Percentiles rank a stretch among this genome's conserved stretches.
These are phyloP conservation scores for Cydonia oblonga DNA, from an alignment of 331 rosid species.

Conservation along the genomic window DNA sequence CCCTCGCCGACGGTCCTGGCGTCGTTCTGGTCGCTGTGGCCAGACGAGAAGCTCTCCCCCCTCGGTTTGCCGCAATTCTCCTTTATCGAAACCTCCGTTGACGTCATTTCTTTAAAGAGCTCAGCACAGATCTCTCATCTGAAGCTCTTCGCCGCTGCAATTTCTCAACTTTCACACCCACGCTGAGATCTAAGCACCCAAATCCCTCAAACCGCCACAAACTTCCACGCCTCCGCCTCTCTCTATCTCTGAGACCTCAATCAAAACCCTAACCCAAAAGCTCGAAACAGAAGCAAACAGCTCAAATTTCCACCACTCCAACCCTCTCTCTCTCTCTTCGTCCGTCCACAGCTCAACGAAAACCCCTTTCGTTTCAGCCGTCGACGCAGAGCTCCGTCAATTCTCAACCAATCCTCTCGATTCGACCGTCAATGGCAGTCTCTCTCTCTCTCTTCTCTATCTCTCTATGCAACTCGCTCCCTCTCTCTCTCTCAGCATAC, in stretches of 20 bases:
- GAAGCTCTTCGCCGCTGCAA: neutral
- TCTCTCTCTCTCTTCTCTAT: neutral
- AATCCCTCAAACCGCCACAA: neutral
- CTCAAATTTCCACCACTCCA: neutral
- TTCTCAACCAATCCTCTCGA: neutral
- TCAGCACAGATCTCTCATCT: slow-evolving; percentile 62
- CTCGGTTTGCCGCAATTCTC: slow-evolving; percentile 43
- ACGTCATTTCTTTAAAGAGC: slow-evolving; percentile 34
- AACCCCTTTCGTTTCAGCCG: neutral
- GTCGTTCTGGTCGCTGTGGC: slow-evolving; percentile 23
- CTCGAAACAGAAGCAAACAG: neutral
- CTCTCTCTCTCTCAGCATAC: neutral
- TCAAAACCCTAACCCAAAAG: neutral
- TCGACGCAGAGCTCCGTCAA: neutral
- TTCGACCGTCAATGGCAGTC: slow-evolving; percentile 1
- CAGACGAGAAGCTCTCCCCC: slow-evolving; percentile 27
- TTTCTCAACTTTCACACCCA: neutral
- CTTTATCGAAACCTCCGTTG: slow-evolving; percentile 57
- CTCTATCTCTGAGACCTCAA: slow-evolving; percentile 1
- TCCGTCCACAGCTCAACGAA: neutral
- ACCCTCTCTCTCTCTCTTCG: neutral
- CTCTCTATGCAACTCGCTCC: slow-evolving; percentile 6
- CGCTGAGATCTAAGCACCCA: neutral
- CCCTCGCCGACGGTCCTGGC: slow-evolving; percentile 25
- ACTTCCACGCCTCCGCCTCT: neutral